Percentiles rank a stretch among this genome's conserved stretches.
Evolutionary conservation across 2,329 filamentous ascomycete species (phyloP).

Genomic region (Ceratocystis ficicola): DNA sequence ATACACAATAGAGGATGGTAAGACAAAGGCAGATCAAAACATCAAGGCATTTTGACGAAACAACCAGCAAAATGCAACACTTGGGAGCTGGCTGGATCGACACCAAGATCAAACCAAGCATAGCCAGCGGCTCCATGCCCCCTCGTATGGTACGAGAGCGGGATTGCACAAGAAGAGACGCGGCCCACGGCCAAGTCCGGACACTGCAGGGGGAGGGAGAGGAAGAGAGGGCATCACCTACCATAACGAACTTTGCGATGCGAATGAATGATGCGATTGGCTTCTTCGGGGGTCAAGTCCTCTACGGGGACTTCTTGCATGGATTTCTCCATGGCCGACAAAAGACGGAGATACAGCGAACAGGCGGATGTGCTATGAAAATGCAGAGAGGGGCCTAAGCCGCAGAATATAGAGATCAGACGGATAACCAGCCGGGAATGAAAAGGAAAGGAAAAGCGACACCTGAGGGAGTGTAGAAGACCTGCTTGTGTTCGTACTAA

Average conservation of each 20-base stretch:
- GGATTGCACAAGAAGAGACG: not conserved
- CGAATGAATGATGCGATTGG: slow-evolving; percentile 55
- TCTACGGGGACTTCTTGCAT: slow-evolving; percentile 37
- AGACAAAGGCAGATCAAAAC: not conserved
- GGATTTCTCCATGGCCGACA: slow-evolving; percentile 21
- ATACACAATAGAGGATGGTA: too few species aligned
- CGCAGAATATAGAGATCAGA: not conserved
- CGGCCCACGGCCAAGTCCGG: not conserved
- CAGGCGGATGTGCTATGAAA: not conserved
- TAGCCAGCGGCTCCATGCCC: not conserved
- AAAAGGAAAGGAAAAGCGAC: slow-evolving; percentile 12
- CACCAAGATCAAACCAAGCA: not conserved
- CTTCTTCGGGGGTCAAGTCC: slow-evolving; percentile 52
- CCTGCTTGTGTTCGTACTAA: not conserved
- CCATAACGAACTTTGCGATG: slow-evolving; percentile 58
- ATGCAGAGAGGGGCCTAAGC: not conserved
- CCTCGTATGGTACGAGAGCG: not conserved
- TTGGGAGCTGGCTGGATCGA: not conserved
- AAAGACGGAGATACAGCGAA: not conserved
- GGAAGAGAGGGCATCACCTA: slow-evolving; percentile 31
- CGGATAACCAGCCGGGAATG: not conserved
- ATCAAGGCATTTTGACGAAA: not conserved
- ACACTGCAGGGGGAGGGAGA: not conserved
- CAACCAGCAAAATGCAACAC: not conserved
- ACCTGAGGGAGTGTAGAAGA: slow-evolving; percentile 12